These are phyloP conservation scores for Penicillium turbatum DNA, from an alignment of 495 filamentous ascomycete species.

Conservation along the genomic window DNA sequence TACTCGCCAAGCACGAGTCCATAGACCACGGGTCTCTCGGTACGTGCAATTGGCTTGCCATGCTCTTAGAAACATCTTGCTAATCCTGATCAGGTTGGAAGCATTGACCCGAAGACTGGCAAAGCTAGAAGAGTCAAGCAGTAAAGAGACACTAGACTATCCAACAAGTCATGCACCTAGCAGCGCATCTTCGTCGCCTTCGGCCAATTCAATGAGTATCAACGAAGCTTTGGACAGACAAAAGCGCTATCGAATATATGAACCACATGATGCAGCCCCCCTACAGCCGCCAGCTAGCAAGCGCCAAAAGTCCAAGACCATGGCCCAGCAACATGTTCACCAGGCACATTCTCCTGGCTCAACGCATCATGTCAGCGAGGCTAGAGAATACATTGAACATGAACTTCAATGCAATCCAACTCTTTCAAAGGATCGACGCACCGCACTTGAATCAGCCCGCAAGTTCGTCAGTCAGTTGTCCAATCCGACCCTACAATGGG, in stretches of 20 bases:
- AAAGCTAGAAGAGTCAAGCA: constrained; percentile 18
- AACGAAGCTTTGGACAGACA: constrained; percentile 7
- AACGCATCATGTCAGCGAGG: constrained; percentile 25
- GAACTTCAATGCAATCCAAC: constrained; percentile 28
- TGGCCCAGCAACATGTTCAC: constrained; percentile 4
- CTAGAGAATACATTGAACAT: constrained; percentile 25
- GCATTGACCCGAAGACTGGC: constrained; percentile 22
- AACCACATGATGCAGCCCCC: neutral
- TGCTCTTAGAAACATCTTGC: neutral
- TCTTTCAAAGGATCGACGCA: constrained; percentile 26
- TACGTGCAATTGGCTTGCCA: neutral
- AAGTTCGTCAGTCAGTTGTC: constrained; percentile 24
- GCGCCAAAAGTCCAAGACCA: constrained; percentile 13
- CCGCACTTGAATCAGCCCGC: constrained; percentile 22
- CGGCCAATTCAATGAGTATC: neutral
- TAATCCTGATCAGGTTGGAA: constrained; percentile 15
- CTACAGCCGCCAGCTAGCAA: constrained; percentile 4
- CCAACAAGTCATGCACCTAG: constrained; percentile 6
- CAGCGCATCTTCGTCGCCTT: constrained; percentile 10
- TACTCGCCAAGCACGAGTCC: constrained; percentile 22
- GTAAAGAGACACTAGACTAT: neutral
- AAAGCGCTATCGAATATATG: neutral
- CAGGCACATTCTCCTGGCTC: constrained; percentile 19
- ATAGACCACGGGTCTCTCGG: constrained; percentile 26
- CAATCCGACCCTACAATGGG: constrained; percentile 16